Base-by-base conservation (phyloP, 176 grass and related monocot species). In the Carex littledalei region DNA sequence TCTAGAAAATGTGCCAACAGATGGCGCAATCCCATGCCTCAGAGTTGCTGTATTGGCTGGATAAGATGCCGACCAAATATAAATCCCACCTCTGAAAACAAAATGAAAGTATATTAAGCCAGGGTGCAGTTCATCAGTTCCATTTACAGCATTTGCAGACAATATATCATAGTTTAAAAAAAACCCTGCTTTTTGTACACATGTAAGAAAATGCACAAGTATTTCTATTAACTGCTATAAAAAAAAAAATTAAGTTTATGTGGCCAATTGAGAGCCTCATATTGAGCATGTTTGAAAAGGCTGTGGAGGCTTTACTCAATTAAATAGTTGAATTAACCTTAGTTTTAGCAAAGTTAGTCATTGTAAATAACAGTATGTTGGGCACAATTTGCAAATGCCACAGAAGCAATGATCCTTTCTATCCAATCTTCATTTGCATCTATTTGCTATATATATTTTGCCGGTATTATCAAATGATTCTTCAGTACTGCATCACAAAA, bases 11-110 rank as follows among this genome's bases (percentile, higher is more conserved):
- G 88, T 47, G 80, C 89, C 89, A 71, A 90, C 81, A 74, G 86
- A 87, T 79, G 90, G 58, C 18, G 82, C 80, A 69, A 67, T 80
- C 60, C 91, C 91, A 90, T 88, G 75, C 90, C 90, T 93, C 84
- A 95, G 78, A 8, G 86, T 91, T 35, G 93, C 86, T 60, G 90
- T 71, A 85, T 98, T 95, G 41, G 91, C 91, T 81, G 91, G 95
- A 84, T 95, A 98, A 60, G 95, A 98, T 77, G 93, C 93, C 17
- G 93, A 98, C 95, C 95, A 98, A 79, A 98, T 92, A 86, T 89
- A 95, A 86, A 98, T 98, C 31, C 91, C 89, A 82, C 93, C 88
- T 84, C 93, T 95, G 73, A 35, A 80, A 90, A 86, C 79, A 65
- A 68, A 86, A 86, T 18, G 1, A 17, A 54, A 32, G 50, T 1